phyloP scores from a whole-genome alignment of 805 yeast species.

The Ogataea pilisensis region DNA sequence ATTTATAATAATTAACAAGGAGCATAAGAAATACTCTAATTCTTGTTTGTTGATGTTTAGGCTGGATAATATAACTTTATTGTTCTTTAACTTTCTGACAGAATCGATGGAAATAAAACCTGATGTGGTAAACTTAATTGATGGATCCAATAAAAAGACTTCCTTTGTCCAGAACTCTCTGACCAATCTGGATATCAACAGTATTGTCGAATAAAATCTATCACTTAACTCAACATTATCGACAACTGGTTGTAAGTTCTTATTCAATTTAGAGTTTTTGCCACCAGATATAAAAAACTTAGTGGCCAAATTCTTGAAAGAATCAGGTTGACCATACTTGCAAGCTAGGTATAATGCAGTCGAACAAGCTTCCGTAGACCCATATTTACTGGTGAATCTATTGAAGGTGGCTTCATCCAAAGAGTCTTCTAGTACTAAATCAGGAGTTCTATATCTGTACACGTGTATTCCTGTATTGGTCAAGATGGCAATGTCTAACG shows the following conservation, averaged over 20 bases:
- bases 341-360: conserved; percentile 83
- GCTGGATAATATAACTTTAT: conserved; percentile 38
- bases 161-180: conserved; percentile 74
- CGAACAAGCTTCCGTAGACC: conserved; percentile 86
- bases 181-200: conserved; percentile 72
- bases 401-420: conserved; percentile 63
- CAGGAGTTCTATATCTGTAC: conserved; percentile 77
- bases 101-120: conserved; percentile 36
- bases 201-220: conserved; percentile 82
- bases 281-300: conserved; percentile 52
- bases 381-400: conserved; percentile 72
- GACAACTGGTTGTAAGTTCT: conserved; percentile 38
- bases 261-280: conserved; percentile 41
- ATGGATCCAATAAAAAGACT: conserved; percentile 46
- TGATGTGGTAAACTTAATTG: conserved; percentile 30
- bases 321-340: conserved; percentile 58
- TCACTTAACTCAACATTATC: conserved; percentile 87
- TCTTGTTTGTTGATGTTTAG: conserved; percentile 44
- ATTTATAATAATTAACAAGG: conserved; percentile 63
- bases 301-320: conserved; percentile 43
- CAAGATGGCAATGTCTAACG: conserved; percentile 73
- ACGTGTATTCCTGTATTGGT: conserved; percentile 76
- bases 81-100: conserved; percentile 38
- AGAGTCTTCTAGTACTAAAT: conserved; percentile 62
- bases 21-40: conserved; percentile 67